Evolutionary conservation across 2,329 filamentous ascomycete genomes (phyloP), one percentile per base, ranked within the genome.

Genomic region (Penicillium sumatraense): DNA sequence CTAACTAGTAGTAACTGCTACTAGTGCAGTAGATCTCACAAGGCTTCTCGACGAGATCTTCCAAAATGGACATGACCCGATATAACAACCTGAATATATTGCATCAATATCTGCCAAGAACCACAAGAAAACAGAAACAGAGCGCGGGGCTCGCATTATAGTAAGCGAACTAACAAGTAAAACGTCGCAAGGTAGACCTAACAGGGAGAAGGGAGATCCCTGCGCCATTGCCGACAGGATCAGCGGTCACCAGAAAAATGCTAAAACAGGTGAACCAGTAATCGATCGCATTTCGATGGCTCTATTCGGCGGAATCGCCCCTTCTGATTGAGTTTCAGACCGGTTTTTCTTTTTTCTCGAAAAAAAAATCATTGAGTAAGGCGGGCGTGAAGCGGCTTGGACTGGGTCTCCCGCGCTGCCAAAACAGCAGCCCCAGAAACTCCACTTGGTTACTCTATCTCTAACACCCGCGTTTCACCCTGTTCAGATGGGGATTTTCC

Each of bases 391-490:
- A 44, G 40, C 26, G 41, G 41, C 9, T 5, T 11, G 21, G 40
- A 21, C 16, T 44, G 21, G 40, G 18, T 20, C 26, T 23, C 26
- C 42, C n/a, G 26, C 24, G 16, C n/a, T 31, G 42, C 42, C 27
- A 46, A 31, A 46, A 46, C 27, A 31, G 7, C 42, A 16, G 21
- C 24, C 16, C 42, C 42, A 24, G 42, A 18, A 18, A 29, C 24
- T 57, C 56, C 56, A 59, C 57, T 54, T 49, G 52, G 29, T n/a
- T 53, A 49, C 52, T 55, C 11, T 58, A 58, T 54, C 59, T 59
- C 51, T 49, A 16, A 59, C 59, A 59, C 31, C 33, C 54, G 51
- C 54, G 57, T 59, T 57, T 61, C 57, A 59, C 54, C 54, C 46
- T 36, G 47, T n/a, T n/a, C 29, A 26, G 11, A 11, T 2, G 42